Evolutionary conservation across 495 filamentous ascomycete species (phyloP).

Genomic region (Jackrogersella multiformis): DNA sequence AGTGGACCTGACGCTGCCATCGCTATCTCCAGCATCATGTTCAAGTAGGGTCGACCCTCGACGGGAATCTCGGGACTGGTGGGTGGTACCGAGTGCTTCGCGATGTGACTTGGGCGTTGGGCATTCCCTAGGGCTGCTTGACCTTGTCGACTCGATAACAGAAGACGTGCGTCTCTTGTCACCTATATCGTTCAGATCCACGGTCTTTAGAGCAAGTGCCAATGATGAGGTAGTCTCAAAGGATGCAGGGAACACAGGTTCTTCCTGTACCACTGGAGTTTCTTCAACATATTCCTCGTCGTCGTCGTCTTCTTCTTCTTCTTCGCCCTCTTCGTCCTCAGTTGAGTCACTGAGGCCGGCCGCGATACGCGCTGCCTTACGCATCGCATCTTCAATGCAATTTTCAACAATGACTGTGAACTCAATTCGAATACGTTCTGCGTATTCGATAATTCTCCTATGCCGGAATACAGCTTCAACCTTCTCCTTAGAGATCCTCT

Average conservation of each 20-base stretch:
- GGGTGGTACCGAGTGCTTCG: constrained; percentile 69
- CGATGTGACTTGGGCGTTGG: constrained; percentile 89
- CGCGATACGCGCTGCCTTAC: constrained; percentile 87
- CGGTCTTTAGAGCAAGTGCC: constrained; percentile 63
- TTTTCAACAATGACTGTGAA: constrained; percentile 91
- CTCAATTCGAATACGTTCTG: constrained; percentile 92
- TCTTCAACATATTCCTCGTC: constrained; percentile 48
- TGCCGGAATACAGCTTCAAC: constrained; percentile 93
- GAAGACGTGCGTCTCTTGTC: constrained; percentile 54
- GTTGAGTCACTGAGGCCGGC: constrained; percentile 85
- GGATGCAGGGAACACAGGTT: constrained; percentile 61
- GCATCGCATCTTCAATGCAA: constrained; percentile 90
- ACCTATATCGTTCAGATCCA: constrained; percentile 51
- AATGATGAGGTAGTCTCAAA: constrained; percentile 67
- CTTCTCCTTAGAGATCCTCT: constrained; percentile 81
- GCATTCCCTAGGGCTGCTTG: constrained; percentile 90
- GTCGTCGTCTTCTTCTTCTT: constrained; percentile 47
- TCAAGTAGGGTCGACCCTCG: constrained; percentile 78
- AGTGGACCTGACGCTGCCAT: constrained; percentile 84
- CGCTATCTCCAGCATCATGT: constrained; percentile 81
- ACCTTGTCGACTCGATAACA: constrained; percentile 68
- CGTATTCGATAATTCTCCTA: constrained; percentile 92
- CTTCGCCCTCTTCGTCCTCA: constrained; percentile 59
- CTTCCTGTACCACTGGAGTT: constrained; percentile 51
- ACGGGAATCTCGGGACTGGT: constrained; percentile 71